phyloP scores from a whole-genome alignment of 2,329 filamentous ascomycete genomes.

The Fusarium albidum region DNA sequence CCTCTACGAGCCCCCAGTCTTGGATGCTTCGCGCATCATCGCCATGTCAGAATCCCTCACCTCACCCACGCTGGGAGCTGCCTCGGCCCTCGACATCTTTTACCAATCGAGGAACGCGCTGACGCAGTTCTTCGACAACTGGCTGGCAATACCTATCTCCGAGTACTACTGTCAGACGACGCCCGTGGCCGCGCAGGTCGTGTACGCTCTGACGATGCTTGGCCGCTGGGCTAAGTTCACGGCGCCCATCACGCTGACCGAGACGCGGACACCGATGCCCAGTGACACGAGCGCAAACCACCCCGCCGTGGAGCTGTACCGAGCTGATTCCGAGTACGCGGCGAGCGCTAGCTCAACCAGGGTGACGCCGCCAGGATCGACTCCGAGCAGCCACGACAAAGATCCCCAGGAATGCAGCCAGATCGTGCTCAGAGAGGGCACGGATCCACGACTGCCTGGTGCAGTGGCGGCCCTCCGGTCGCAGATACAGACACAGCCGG shows the following conservation, averaged over 20 bases:
- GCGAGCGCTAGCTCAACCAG: constrained; percentile 16
- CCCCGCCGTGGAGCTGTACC: constrained; percentile 24
- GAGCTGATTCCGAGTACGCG: constrained; percentile 36
- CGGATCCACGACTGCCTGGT: constrained; percentile 49
- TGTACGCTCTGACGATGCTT: constrained; percentile 60
- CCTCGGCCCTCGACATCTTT: constrained; percentile 58
- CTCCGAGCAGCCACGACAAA: constrained; percentile 13
- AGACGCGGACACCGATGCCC: constrained; percentile 37
- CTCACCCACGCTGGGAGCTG: constrained; percentile 45
- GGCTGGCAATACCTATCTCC: constrained; percentile 53
- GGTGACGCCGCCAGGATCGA: constrained; percentile 12
- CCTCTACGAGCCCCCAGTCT: constrained; percentile 57
- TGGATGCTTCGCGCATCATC: constrained; percentile 51
- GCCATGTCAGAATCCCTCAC: constrained; percentile 55
- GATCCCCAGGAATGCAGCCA: constrained; percentile 25
- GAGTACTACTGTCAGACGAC: constrained; percentile 58
- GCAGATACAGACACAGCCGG: constrained; percentile 54
- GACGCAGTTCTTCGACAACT: constrained; percentile 58
- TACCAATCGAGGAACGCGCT: constrained; percentile 58
- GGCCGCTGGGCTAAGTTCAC: constrained; percentile 60
- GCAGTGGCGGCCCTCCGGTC: constrained; percentile 52
- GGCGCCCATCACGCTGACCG: constrained; percentile 45
- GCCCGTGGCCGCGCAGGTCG: constrained; percentile 53
- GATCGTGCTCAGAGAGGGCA: constrained; percentile 39
- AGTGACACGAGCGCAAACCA: constrained; percentile 35